Percentiles rank a stretch among this genome's conserved stretches.
Conservation (phyloP, 129 eudicot species). For the Artemisia tridentata region DNA sequence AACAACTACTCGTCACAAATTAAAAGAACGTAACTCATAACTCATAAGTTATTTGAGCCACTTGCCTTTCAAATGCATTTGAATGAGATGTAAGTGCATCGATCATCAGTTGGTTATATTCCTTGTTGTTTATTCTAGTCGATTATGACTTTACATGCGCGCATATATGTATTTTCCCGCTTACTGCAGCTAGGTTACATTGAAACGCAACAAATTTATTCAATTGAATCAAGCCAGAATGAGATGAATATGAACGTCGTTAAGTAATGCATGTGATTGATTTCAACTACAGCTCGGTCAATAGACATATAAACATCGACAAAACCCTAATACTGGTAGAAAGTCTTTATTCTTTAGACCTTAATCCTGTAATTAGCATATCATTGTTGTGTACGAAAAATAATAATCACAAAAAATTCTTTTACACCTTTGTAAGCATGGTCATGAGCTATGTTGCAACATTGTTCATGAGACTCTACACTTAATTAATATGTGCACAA, state of each 20-base stretch:
- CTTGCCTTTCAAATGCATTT: not conserved
- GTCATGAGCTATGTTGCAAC: too few relatives aligned
- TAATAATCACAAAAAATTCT: constrained; percentile 6
- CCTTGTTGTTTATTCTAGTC: constrained; percentile 1
- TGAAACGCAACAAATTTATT: not conserved
- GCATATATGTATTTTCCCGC: constrained; percentile 8
- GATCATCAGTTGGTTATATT: not conserved
- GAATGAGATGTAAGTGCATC: constrained; percentile 4
- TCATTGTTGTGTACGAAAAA: not conserved
- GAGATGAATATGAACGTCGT: not conserved
- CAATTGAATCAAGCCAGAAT: not conserved
- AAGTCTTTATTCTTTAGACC: constrained; percentile 17
- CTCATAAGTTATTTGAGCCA: constrained; percentile 6
- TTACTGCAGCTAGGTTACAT: not conserved
- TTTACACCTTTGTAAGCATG: not conserved
- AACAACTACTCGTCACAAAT: not conserved
- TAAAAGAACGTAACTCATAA: constrained; percentile 10
- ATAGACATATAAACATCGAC: constrained; percentile 12
- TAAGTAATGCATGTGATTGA: constrained; percentile 8
- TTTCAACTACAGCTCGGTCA: not conserved
- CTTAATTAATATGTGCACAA: not conserved
- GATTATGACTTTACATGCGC: not conserved
- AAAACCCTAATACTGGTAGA: constrained; percentile 8
- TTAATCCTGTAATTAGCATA: constrained; percentile 16
- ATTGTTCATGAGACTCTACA: too few relatives aligned